A percentile compares a stretch with the other conserved stretches of the same genome.
Evolutionary conservation across 768 basidiomycete genomes (phyloP).

Genomic region (Suillus weaverae): DNA sequence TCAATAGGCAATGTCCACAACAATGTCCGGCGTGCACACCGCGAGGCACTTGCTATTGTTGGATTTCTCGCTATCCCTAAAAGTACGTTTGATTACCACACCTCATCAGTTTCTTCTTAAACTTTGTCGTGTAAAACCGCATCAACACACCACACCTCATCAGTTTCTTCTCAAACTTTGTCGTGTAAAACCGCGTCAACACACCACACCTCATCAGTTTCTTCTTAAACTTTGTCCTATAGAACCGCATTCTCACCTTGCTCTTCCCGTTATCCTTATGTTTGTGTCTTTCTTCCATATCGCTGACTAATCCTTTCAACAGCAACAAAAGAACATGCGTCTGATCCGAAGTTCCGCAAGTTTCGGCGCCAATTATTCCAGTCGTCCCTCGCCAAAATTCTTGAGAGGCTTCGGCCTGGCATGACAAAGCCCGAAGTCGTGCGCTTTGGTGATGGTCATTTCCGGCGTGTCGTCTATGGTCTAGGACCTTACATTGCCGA

Average conservation of each 20-base stretch:
- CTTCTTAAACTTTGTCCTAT: no score
- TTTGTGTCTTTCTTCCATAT: no score
- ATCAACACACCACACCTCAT: no score
- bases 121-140: no score
- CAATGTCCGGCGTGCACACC: constrained; percentile 17
- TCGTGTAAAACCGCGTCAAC: no score
- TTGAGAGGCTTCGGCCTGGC: constrained; percentile 8
- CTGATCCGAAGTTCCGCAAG: constrained; percentile 20
- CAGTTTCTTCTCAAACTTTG: background rate
- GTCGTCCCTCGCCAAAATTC: constrained; percentile 25
- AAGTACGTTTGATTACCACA: constrained; percentile 16
- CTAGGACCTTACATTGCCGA: no score
- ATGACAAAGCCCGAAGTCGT: no score
- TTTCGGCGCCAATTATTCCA: constrained; percentile 34
- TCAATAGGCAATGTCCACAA: constrained; percentile 19
- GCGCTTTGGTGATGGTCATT: background rate
- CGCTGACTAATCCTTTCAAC: background rate
- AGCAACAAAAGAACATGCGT: constrained; percentile 14
- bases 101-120: background rate
- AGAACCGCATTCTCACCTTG: no score
- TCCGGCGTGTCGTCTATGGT: background rate
- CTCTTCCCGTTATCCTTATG: no score
- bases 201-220: no score
- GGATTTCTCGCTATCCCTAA: constrained; percentile 32
- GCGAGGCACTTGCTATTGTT: constrained; percentile 21